Conservation (phyloP, 106 monocot species). For the Allium fistulosum region DNA sequence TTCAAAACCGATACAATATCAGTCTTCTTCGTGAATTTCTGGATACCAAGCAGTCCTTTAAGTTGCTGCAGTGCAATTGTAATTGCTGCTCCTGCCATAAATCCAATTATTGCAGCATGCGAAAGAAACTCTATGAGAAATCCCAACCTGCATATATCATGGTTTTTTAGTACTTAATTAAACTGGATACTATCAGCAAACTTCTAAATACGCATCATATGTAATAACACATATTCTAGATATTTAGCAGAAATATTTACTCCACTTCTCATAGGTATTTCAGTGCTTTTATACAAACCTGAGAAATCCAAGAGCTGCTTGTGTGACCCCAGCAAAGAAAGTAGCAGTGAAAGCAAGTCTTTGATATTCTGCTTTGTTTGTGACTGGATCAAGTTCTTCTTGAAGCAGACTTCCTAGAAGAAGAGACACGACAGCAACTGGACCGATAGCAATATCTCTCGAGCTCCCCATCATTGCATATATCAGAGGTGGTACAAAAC, state of each 20-base stretch:
- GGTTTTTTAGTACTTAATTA: too few relatives aligned
- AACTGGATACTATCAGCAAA: too few relatives aligned
- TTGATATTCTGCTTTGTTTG: slow-evolving; percentile 34
- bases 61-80: slow-evolving; percentile 65
- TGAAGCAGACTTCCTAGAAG: slow-evolving; percentile 65
- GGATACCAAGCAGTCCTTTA: slow-evolving; percentile 65
- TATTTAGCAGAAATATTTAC: too few relatives aligned
- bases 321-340: slow-evolving; percentile 84
- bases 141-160: slow-evolving; percentile 34
- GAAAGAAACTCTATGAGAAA: slow-evolving; percentile 63
- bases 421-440: slow-evolving; percentile 88
- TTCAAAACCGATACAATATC: slow-evolving; percentile 61
- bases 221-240: too few relatives aligned
- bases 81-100: slow-evolving; percentile 72
- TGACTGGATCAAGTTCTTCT: slow-evolving; percentile 51
- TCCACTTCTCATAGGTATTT: too few relatives aligned
- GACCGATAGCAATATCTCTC: slow-evolving; percentile 88
- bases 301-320: slow-evolving; percentile 67
- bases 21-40: slow-evolving; percentile 45
- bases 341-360: slow-evolving; percentile 84
- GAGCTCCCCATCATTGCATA: slow-evolving; percentile 93
- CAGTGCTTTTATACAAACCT: slow-evolving; percentile 25
- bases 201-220: too few relatives aligned
- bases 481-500: slow-evolving; percentile 83
- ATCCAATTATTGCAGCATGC: slow-evolving; percentile 70